These are phyloP conservation scores for Trichophyton mentagrophytes DNA, from an alignment of 2,329 filamentous ascomycete genomes.

Conservation along the genomic window DNA sequence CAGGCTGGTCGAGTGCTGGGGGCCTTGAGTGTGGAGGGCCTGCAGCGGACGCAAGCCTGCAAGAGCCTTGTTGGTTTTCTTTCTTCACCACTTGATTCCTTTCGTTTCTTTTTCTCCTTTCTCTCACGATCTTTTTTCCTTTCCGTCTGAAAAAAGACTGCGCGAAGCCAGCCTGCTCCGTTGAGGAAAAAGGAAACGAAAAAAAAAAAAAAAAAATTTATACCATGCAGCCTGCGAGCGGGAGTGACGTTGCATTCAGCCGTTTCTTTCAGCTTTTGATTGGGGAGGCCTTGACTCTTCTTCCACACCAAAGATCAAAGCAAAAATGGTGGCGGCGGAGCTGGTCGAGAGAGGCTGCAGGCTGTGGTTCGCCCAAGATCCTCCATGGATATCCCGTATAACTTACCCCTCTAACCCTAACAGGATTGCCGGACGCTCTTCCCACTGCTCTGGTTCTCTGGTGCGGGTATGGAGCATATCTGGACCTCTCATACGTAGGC, in stretches of 20 bases:
- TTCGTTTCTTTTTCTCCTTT: neutral
- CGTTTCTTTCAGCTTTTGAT: neutral
- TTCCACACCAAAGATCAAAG: neutral
- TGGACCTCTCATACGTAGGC: neutral
- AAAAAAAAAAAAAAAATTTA: neutral
- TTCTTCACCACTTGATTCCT: neutral
- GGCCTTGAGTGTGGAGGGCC: neutral
- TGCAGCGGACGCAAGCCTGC: neutral
- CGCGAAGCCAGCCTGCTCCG: neutral
- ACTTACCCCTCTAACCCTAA: neutral
- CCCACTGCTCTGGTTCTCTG: neutral
- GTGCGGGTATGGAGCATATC: neutral
- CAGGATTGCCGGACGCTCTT: neutral
- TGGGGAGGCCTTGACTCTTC: neutral
- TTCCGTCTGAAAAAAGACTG: neutral
- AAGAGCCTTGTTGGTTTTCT: neutral
- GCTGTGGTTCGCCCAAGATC: neutral
- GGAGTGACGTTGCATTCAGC: constrained; percentile 3
- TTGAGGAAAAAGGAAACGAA: neutral
- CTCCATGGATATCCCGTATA: neutral
- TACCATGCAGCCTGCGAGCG: neutral
- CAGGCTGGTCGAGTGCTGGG: too few species aligned
- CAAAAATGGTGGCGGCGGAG: neutral
- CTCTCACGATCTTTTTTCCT: neutral
- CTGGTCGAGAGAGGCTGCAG: neutral